Conservation (phyloP, 2,329 filamentous ascomycete species). For the Fusarium euwallaceae region DNA sequence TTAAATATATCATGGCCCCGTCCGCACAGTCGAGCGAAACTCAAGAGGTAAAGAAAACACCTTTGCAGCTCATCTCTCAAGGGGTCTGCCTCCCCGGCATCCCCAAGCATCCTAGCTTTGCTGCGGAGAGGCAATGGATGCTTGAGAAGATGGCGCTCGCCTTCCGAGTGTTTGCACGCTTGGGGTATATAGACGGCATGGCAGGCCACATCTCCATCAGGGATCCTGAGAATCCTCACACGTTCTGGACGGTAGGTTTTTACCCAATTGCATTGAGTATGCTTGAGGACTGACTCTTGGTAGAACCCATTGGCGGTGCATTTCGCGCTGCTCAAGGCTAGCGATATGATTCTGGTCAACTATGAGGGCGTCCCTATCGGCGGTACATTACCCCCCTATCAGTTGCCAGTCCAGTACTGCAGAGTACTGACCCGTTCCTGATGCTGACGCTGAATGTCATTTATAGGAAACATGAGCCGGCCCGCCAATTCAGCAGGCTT, state of each 20-base stretch:
- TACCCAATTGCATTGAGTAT: too few species aligned
- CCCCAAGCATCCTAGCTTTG: background rate
- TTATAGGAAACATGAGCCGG: slow-evolving; percentile 57
- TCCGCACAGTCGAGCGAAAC: background rate
- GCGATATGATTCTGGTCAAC: background rate
- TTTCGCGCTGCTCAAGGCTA: background rate
- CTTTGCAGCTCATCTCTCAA: background rate
- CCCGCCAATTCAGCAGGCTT: slow-evolving; percentile 76
- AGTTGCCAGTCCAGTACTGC: background rate
- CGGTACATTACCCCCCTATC: background rate
- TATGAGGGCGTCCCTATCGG: background rate
- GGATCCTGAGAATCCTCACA: background rate
- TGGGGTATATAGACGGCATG: background rate
- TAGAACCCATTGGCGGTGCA: background rate
- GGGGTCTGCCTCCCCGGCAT: background rate
- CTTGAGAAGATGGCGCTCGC: background rate
- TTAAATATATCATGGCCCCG: background rate
- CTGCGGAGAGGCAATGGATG: background rate
- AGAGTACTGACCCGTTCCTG: background rate
- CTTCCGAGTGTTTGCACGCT: background rate
- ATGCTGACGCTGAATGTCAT: too few species aligned
- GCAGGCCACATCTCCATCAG: background rate
- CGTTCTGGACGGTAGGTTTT: background rate
- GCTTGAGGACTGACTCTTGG: background rate
- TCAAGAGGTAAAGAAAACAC: background rate